These are phyloP conservation scores for Verticillium tricorpus DNA, from an alignment of 2,329 filamentous ascomycete genomes.

Conservation along the genomic window DNA sequence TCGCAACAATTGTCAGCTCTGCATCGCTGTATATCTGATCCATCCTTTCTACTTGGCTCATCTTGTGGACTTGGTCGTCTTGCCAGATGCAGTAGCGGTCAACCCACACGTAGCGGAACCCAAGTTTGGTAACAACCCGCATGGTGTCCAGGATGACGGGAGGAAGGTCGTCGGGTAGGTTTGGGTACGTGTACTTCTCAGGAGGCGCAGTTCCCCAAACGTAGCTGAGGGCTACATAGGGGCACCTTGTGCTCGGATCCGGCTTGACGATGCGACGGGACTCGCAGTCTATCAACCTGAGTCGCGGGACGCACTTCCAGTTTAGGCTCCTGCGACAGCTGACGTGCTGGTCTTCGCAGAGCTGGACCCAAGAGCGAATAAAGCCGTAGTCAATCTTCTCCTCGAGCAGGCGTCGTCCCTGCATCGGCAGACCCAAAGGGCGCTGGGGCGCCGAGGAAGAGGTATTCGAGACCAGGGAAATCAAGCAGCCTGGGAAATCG, in stretches of 20 bases:
- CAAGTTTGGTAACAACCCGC: constrained; percentile 24
- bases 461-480: background rate
- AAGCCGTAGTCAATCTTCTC: constrained; percentile 1
- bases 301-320: background rate
- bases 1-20: constrained; percentile 32
- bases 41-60: constrained; percentile 32
- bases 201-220: constrained; percentile 20
- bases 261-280: constrained; percentile 1
- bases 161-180: background rate
- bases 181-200: constrained; percentile 1
- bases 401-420: background rate
- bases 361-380: background rate
- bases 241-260: background rate
- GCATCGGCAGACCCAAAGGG: background rate
- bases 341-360: background rate
- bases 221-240: constrained; percentile 29
- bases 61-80: constrained; percentile 21
- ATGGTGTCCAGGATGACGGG: constrained; percentile 17
- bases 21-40: constrained; percentile 24
- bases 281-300: constrained; percentile 5
- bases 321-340: background rate
- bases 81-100: constrained; percentile 30
- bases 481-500: background rate
- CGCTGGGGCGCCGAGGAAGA: background rate
- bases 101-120: constrained; percentile 33